phyloP scores from a whole-genome alignment of 371 early-diverging fungal species.

The Saksenaea vasiformis region DNA sequence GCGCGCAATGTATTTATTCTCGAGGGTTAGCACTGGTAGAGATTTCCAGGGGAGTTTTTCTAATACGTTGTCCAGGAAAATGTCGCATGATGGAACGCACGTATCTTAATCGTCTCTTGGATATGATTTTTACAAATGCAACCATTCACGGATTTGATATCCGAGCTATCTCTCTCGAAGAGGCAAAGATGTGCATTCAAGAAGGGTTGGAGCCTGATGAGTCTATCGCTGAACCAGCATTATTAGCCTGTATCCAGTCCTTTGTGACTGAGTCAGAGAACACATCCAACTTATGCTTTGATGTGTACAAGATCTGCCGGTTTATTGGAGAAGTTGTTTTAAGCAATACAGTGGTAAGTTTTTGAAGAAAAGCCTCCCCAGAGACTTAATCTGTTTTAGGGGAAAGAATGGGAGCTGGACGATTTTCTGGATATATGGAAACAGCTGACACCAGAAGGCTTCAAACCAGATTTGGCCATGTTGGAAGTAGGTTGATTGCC shows the following conservation, averaged over 20 bases:
- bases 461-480: constrained; percentile 30
- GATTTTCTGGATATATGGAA: constrained; percentile 54
- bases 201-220: constrained; percentile 25
- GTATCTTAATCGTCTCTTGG: constrained; percentile 34
- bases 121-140: constrained; percentile 36
- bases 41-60: not conserved
- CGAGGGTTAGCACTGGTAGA: constrained; percentile 24
- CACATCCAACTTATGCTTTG: constrained; percentile 11
- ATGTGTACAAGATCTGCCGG: constrained; percentile 36
- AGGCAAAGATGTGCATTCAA: constrained; percentile 29
- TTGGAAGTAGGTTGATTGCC: constrained; percentile 28
- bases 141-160: constrained; percentile 27
- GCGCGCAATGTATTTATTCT: constrained; percentile 40
- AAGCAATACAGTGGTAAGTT: constrained; percentile 17
- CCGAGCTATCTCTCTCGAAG: constrained; percentile 15
- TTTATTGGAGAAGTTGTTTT: constrained; percentile 44
- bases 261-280: constrained; percentile 19
- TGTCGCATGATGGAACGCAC: constrained; percentile 37
- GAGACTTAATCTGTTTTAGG: constrained; percentile 21
- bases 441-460: constrained; percentile 32
- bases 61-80: constrained; percentile 19
- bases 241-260: constrained; percentile 29
- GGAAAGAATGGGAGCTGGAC: constrained; percentile 49
- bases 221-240: constrained; percentile 33
- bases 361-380: not conserved